phyloP scores from a whole-genome alignment of 75 land plant species.

The Selaginella moellendorffii region DNA sequence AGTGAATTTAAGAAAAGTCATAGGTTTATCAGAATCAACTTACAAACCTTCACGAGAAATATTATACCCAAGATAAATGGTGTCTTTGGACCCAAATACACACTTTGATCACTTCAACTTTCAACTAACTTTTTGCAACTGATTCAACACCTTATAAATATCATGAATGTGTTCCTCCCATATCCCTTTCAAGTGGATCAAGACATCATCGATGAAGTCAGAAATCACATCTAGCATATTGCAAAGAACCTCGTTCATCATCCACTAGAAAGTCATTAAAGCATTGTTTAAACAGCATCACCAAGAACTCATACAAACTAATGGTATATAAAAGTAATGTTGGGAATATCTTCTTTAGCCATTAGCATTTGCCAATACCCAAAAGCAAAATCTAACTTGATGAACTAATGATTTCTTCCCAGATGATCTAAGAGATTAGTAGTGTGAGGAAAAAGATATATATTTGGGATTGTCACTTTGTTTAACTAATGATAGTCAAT shows the following conservation, averaged over 20 bases:
- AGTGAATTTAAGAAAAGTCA: neutral
- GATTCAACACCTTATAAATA: neutral
- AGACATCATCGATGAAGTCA: neutral
- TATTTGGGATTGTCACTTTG: neutral
- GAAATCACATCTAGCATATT: neutral
- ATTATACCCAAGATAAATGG: neutral
- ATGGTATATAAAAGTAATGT: neutral
- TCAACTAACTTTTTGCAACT: neutral
- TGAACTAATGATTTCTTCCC: neutral
- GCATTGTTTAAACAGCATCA: neutral
- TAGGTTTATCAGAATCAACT: neutral
- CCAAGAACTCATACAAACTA: constrained; percentile 1
- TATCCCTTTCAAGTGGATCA: neutral
- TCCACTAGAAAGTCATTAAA: neutral
- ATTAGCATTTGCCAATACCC: constrained; percentile 9
- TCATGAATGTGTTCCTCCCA: neutral
- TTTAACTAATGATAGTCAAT: no score
- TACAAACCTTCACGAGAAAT: neutral
- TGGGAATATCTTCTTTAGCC: neutral
- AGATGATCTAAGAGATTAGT: constrained; percentile 10
- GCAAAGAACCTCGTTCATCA: constrained; percentile 10
- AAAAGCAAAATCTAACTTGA: constrained; percentile 7
- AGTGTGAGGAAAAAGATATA: constrained; percentile 1
- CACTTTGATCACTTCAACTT: neutral
- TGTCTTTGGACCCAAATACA: neutral